A percentile compares a stretch with the other conserved stretches of the same genome.
Evolutionary conservation across 176 grass and related monocot species (phyloP).

Genomic region (Juncus effusus): DNA sequence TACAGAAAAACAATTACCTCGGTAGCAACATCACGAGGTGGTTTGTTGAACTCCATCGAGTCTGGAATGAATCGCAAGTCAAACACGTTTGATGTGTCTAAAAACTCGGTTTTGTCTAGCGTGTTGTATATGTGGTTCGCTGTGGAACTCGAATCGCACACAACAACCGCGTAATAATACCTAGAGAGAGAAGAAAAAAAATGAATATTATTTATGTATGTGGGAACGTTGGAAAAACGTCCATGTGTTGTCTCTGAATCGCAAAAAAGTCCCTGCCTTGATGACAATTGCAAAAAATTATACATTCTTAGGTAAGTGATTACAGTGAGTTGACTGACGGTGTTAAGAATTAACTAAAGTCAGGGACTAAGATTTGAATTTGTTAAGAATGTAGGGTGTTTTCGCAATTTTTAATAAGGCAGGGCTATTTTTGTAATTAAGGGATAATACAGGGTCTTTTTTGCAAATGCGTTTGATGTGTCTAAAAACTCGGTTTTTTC

Average conservation of each 20-base stretch:
- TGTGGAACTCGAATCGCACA: slow-evolving; percentile 78
- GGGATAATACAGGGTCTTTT: neutral
- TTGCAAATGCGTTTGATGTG: slow-evolving; percentile 62
- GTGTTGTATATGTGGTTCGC: slow-evolving; percentile 80
- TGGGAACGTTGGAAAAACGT: too few species aligned
- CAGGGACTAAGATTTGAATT: too few species aligned
- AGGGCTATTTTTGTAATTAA: neutral
- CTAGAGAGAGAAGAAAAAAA: slow-evolving; percentile 32
- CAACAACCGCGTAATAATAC: slow-evolving; percentile 84
- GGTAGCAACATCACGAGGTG: slow-evolving; percentile 51
- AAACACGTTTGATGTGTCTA: slow-evolving; percentile 78
- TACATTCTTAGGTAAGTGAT: too few species aligned
- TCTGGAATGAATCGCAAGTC: slow-evolving; percentile 80
- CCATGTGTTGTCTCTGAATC: too few species aligned
- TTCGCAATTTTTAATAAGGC: too few species aligned
- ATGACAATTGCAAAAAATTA: too few species aligned
- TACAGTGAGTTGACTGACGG: too few species aligned
- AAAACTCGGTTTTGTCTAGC: slow-evolving; percentile 73
- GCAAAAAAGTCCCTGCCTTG: too few species aligned
- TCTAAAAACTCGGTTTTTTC: slow-evolving; percentile 77
- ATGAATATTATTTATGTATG: neutral
- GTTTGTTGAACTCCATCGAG: slow-evolving; percentile 70
- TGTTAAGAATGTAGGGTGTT: too few species aligned
- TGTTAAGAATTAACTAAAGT: too few species aligned
- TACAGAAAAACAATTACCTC: slow-evolving; percentile 43